Base-by-base conservation (phyloP, 306 rosid genomes). In the Acacia melanoxylon region DNA sequence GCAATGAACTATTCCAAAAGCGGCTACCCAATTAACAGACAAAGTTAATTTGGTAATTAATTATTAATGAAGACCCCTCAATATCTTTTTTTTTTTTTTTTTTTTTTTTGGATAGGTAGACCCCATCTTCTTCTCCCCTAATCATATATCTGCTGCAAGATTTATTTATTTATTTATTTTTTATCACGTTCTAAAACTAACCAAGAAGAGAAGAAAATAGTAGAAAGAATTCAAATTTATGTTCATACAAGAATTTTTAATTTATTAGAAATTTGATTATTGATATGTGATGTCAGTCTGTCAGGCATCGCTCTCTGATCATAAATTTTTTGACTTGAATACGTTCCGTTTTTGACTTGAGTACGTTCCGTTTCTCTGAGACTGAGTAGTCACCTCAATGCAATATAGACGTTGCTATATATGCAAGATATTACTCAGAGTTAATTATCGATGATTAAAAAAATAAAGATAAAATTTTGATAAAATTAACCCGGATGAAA, bases 1-100 rank as follows among this genome's bases (percentile, higher is more conserved):
- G 12, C n/a, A 29, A 40, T 29, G 20, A 4, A 72, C 83, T 83
- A 27, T 78, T 73, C 80, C 19, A 25, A 73, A 76, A 56, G 42
- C 81, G 73, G 81, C 85, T 24, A 54, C 9, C 33, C 51, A 71
- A 44, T 71, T 41, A 69, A 41, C 10, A 69, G 13, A 40, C 10
- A 3, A 15, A 41, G 10, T 17, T 29, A 29, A 29, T 29, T 67
- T 67, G 19, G 17, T 35, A 33, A 65, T 22, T 12, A 25, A 27
- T 66, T 15, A 65, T 45, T 12, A 42, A 42, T 10, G 4, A 16
- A 37, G 31, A 29, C 16, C 6, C 48, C 15, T 20, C 19, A 22
- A 8, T 58, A 69, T 69, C 11, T 41, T 37, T 37, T 37, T 37
- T 5, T 5, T 35, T 35, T 35, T 35, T 5, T 5, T 35, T 35